These are phyloP conservation scores for Macrophomina phaseolina DNA, from an alignment of 2,329 filamentous ascomycete genomes.

Conservation along the genomic window DNA sequence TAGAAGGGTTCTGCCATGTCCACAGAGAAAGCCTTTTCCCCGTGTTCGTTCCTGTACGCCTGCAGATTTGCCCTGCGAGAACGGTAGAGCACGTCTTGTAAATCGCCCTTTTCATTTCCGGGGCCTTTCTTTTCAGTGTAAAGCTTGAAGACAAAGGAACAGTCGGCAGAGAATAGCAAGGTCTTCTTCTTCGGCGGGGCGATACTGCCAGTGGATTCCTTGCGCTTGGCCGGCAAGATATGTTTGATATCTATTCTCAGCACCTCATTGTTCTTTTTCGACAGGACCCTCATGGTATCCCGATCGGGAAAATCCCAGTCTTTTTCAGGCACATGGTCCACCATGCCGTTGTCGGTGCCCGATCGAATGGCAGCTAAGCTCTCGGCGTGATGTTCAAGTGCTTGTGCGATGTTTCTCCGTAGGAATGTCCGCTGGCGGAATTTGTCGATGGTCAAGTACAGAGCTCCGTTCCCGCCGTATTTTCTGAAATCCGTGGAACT, in stretches of 20 bases:
- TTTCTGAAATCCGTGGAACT: slow-evolving; percentile 28
- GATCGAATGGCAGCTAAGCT: slow-evolving; percentile 21
- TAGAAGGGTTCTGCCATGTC: slow-evolving; percentile 27
- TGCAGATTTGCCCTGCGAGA: slow-evolving; percentile 24
- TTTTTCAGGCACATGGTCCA: neutral
- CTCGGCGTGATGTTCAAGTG: slow-evolving; percentile 33
- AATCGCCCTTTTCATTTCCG: slow-evolving; percentile 25
- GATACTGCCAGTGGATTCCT: neutral
- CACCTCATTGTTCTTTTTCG: slow-evolving; percentile 24
- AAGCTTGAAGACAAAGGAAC: slow-evolving; percentile 27
- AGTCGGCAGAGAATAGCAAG: neutral
- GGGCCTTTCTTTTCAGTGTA: slow-evolving; percentile 31
- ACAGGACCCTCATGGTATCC: slow-evolving; percentile 36
- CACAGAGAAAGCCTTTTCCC: slow-evolving; percentile 13
- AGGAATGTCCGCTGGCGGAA: slow-evolving; percentile 36
- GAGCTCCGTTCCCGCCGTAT: slow-evolving; percentile 35
- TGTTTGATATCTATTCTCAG: slow-evolving; percentile 31
- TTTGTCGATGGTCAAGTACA: slow-evolving; percentile 36
- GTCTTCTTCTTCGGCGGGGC: neutral
- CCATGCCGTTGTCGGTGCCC: slow-evolving; percentile 1
- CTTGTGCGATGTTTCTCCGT: slow-evolving; percentile 35
- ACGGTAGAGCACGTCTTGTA: slow-evolving; percentile 38
- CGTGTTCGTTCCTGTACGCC: neutral
- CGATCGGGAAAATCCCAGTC: slow-evolving; percentile 38
- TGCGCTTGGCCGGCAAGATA: neutral